phyloP scores from a whole-genome alignment of 2,329 filamentous ascomycete genomes.

The Fusarium incarnatum region DNA sequence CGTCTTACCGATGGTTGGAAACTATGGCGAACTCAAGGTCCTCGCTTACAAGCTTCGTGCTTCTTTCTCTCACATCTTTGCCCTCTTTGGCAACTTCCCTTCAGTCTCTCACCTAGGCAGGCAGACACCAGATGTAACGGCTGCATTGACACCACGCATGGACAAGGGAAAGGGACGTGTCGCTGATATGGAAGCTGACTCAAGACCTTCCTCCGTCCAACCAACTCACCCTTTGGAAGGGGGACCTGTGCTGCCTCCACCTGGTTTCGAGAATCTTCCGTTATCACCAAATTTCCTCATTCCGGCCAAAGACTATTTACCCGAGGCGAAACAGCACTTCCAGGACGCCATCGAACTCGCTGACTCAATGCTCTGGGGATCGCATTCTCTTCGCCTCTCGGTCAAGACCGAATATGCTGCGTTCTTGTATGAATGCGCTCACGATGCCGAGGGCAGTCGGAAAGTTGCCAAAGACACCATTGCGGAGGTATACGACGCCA shows the following conservation, averaged over 20 bases:
- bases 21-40: conserved; percentile 85
- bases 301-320: conserved; percentile 82
- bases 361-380: conserved; percentile 82
- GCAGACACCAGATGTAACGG: conserved; percentile 60
- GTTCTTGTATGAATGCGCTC: conserved; percentile 92
- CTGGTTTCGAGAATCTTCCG: conserved; percentile 61
- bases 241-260: conserved; percentile 67
- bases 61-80: conserved; percentile 96
- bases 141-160: conserved; percentile 52
- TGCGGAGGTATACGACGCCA: conserved; percentile 88
- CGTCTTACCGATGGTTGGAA: conserved; percentile 84
- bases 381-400: conserved; percentile 88
- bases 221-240: conserved; percentile 65
- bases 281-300: conserved; percentile 79
- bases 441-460: conserved; percentile 81
- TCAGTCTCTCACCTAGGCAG: conserved; percentile 73
- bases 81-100: conserved; percentile 93
- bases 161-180: conserved; percentile 63
- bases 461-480: conserved; percentile 85
- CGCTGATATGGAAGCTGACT: conserved; percentile 56
- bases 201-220: conserved; percentile 60
- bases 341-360: conserved; percentile 80
- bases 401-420: conserved; percentile 93
- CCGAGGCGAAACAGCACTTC: conserved; percentile 84
- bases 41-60: conserved; percentile 91